phyloP scores from a whole-genome alignment of 1,139 yeast genomes.

The Suhomyces atakaporum region DNA sequence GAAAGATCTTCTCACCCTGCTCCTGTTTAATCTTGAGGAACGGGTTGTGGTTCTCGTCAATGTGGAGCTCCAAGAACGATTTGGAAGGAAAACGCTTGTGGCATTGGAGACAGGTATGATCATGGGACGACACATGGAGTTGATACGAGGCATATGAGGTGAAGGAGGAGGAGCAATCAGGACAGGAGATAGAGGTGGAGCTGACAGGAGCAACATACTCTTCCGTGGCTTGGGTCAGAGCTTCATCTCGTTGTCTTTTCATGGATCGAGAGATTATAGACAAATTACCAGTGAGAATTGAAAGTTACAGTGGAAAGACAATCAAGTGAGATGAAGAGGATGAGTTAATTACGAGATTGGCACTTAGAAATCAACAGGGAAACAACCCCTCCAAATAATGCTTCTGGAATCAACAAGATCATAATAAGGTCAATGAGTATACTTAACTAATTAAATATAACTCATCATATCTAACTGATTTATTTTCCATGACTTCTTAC shows the following conservation, averaged over 20 bases:
- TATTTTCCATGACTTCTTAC: too few relatives aligned
- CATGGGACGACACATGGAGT: conserved; percentile 11
- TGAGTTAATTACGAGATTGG: too few relatives aligned
- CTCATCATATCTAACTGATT: too few relatives aligned
- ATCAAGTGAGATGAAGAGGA: too few relatives aligned
- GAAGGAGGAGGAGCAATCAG: conserved; percentile 7
- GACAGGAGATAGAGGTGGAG: conserved; percentile 2
- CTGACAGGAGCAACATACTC: too few relatives aligned
- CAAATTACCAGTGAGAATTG: not conserved
- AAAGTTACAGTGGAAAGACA: not conserved
- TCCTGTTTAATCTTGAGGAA: conserved; percentile 38
- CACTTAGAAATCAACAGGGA: too few relatives aligned
- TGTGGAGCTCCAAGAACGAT: conserved; percentile 44
- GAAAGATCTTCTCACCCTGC: conserved; percentile 39
- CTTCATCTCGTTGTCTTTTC: conserved; percentile 6
- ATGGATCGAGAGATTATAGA: conserved; percentile 1
- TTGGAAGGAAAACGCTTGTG: conserved; percentile 42
- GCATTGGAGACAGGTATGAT: conserved; percentile 43
- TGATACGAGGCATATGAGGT: conserved; percentile 9
- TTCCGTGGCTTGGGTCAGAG: too few relatives aligned
- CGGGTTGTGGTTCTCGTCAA: conserved; percentile 57
- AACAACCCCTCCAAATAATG: too few relatives aligned
- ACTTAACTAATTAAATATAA: too few relatives aligned
- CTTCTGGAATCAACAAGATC: too few relatives aligned
- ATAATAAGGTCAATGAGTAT: too few relatives aligned